Evolutionary conservation across 1,284 basidiomycete genomes (phyloP).

Genomic region (Malassezia yamatoensis): DNA sequence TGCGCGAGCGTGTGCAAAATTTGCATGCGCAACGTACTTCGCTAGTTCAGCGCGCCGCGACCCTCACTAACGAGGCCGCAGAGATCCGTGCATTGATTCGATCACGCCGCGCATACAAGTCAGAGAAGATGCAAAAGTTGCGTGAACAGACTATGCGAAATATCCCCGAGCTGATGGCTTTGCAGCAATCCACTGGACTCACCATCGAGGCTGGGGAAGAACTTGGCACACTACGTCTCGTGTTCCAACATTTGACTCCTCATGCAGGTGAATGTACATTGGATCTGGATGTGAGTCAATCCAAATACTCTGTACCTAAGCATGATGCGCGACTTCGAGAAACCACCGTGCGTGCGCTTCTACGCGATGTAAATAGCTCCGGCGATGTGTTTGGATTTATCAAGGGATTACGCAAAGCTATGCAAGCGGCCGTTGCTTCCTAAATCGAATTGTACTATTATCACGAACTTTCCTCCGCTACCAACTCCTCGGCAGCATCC

Average conservation of each 20-base stretch:
- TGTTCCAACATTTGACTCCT: slow-evolving; percentile 11
- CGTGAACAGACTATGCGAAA: slow-evolving; percentile 29
- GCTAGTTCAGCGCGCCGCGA: slow-evolving; percentile 25
- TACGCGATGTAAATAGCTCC: slow-evolving; percentile 25
- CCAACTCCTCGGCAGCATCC: neutral
- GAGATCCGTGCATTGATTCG: slow-evolving; percentile 27
- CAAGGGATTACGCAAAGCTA: slow-evolving; percentile 8
- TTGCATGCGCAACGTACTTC: slow-evolving; percentile 29
- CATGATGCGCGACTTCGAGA: slow-evolving; percentile 6
- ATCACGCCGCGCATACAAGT: slow-evolving; percentile 23
- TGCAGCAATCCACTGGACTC: slow-evolving; percentile 29
- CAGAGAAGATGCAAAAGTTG: slow-evolving; percentile 22
- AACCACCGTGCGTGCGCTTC: slow-evolving; percentile 17
- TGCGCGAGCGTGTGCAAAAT: slow-evolving; percentile 25
- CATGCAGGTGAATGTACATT: slow-evolving; percentile 13
- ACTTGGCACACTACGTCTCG: slow-evolving; percentile 1
- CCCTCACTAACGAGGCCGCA: slow-evolving; percentile 27
- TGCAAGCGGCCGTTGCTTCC: neutral
- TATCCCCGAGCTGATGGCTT: slow-evolving; percentile 29
- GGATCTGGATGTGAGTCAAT: slow-evolving; percentile 10
- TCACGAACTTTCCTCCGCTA: neutral
- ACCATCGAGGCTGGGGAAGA: slow-evolving; percentile 18
- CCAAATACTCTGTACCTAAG: slow-evolving; percentile 1
- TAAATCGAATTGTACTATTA: neutral
- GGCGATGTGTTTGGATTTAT: slow-evolving; percentile 32